Evolutionary conservation across 2,329 filamentous ascomycete species (phyloP), one percentile per base, ranked within the genome.

Genomic region (Onygenales sp.): DNA sequence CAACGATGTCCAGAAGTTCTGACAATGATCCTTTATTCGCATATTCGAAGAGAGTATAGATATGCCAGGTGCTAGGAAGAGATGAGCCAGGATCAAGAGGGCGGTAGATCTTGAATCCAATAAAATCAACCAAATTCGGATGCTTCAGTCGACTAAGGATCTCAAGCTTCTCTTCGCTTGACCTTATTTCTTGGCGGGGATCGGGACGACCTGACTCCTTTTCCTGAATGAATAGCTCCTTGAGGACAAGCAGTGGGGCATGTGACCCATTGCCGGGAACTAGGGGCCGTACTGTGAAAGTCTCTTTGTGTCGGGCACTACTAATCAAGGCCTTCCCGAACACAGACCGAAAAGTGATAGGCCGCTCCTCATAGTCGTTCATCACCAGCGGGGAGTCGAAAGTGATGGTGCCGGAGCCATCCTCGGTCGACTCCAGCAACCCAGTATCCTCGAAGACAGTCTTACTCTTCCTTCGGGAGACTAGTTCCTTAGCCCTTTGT

Each of bases 1-100:
- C 88, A 42, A 89, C 83, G 56, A 92, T 80, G 53, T 92, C 86
- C 33, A 98, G 76, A 17, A 94, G 76, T 61, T 95, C 89, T 32
- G 85, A 82, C 11, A 98, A 73, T 0, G 91, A 88, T 0, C 89
- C 90, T 66, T 88, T 90, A 51, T 89, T 86, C 9, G 88, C 87
- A 61, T 88, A 79, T 47, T 91, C 86, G 42, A 80, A 84, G 21
- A 96, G 75, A 2, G 93, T 76, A 59, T 82, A 86, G 52, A 95
- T 79, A 32, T 83, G 85, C 86, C 88, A 95, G 6, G 70, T 58
- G 61, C 67, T 65, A 37, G 69, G 65, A 32, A 67, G 60, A 40
- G 65, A 63, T 47, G 77, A 70, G 40, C 71, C 65, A 13, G 72
- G 63, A 52, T 62, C 60, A 46, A 68, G 48, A 62, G 71, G 58